A percentile compares a stretch with the other conserved stretches of the same genome.
phyloP scores from a whole-genome alignment of 305 asterid species.

The Nicotiana rustica region DNA sequence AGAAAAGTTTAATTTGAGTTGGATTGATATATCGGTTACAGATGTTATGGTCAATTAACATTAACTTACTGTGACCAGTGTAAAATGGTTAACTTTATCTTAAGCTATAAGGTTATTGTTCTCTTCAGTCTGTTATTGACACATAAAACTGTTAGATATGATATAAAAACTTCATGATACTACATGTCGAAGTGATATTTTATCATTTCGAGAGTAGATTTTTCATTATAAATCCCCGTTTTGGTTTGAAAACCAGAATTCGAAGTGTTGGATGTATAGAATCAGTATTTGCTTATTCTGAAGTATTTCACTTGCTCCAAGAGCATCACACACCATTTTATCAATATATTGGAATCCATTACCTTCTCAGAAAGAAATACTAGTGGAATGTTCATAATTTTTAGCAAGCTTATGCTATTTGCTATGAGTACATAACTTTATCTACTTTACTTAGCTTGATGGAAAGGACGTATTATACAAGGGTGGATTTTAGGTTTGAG shows the following conservation, averaged over 20 bases:
- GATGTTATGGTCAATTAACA: background rate
- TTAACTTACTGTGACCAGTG: background rate
- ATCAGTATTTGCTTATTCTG: constrained; percentile 4
- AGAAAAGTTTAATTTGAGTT: background rate
- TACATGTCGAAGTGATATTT: background rate
- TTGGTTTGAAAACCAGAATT: constrained; percentile 22
- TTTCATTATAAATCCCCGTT: background rate
- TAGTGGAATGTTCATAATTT: background rate
- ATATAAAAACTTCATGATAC: background rate
- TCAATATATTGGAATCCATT: too few species aligned
- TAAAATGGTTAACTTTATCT: constrained; percentile 6
- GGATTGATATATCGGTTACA: background rate
- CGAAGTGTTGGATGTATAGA: background rate
- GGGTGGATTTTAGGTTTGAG: background rate
- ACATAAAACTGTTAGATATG: background rate
- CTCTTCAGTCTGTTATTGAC: background rate
- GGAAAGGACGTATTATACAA: background rate
- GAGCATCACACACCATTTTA: constrained; percentile 20
- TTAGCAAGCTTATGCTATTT: background rate
- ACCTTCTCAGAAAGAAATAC: too few species aligned
- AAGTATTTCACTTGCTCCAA: background rate
- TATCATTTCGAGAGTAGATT: background rate
- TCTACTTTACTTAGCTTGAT: background rate
- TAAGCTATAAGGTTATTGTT: constrained; percentile 8
- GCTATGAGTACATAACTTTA: background rate